Evolutionary conservation across 78 protist species (phyloP).

Genomic region (Guillardia theta): DNA sequence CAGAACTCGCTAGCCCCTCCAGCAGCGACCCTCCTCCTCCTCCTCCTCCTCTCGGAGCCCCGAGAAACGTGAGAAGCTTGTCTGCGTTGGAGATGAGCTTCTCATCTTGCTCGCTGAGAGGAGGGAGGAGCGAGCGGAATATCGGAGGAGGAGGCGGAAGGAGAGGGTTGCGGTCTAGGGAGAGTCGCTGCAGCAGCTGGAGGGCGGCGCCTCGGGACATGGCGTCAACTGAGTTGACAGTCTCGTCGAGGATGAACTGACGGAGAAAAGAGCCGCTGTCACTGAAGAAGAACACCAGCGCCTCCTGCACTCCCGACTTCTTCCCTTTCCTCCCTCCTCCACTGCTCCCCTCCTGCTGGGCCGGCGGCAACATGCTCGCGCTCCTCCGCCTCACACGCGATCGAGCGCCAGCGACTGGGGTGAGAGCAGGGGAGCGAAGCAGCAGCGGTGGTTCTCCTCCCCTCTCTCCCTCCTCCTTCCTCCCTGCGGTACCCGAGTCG

Average conservation of each 20-base stretch:
- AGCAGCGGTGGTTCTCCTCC: neutral
- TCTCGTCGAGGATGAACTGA: conserved; percentile 12
- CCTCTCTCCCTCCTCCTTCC: neutral
- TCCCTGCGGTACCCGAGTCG: neutral
- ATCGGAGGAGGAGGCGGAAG: neutral
- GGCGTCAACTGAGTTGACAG: neutral
- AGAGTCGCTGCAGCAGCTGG: neutral
- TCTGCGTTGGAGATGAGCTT: neutral
- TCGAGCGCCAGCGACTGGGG: neutral
- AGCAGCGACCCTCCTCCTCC: no score
- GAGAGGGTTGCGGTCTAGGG: neutral
- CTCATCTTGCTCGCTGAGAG: neutral
- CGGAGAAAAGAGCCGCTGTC: neutral
- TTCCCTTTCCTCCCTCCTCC: neutral
- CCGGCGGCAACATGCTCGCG: neutral
- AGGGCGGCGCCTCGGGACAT: neutral
- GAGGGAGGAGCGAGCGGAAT: neutral
- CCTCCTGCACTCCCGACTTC: neutral
- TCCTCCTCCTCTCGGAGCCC: no score
- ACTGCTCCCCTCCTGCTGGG: neutral
- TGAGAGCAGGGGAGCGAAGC: neutral
- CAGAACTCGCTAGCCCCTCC: no score
- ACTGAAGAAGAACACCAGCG: conserved; percentile 29
- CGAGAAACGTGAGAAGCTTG: neutral
- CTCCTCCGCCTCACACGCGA: neutral